Evolutionary conservation across 73 alveolate genomes (phyloP), one percentile per base, ranked within the genome.

Genomic region (Stentor roeselii): DNA sequence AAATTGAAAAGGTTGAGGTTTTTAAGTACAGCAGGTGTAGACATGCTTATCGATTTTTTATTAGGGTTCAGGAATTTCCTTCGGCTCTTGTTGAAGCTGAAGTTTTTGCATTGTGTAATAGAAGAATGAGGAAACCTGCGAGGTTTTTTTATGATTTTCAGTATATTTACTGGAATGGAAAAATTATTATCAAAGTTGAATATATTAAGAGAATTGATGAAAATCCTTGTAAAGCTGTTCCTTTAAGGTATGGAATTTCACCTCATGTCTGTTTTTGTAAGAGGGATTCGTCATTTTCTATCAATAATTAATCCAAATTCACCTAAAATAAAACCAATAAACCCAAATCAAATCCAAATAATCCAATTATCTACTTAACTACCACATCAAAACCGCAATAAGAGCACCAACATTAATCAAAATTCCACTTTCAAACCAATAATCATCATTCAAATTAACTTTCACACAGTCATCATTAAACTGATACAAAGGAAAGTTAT

Each of bases 391-490:
- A n/a, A n/a, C n/a, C n/a, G n/a, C n/a, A n/a, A n/a, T n/a, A n/a
- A n/a, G n/a, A n/a, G n/a, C n/a, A n/a, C n/a, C n/a, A n/a, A n/a
- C n/a, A n/a, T n/a, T n/a, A n/a, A n/a, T n/a, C n/a, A n/a, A n/a
- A n/a, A n/a, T n/a, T n/a, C n/a, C n/a, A n/a, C n/a, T n/a, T n/a
- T 50, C 67, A 6, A 50, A 11, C 67, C 67, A 50, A 21, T 50
- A 50, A 50, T 50, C 67, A 21, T 50, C 21, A 21, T 50, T 50
- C 30, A 50, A 21, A 21, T 11, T 21, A 50, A 50, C 30, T 6
- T 21, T 6, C 80, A 67, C 80, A 67, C 80, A 67, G 11, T 21
- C 41, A 67, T 67, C 80, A 2, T 67, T 67, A 34, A 27, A 30
- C 27, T 21, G 80, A 34, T 21, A 21, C 41, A 21, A 40, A 1